Conservation (phyloP, 768 basidiomycete species). For the Kwoniella dejecticola region DNA sequence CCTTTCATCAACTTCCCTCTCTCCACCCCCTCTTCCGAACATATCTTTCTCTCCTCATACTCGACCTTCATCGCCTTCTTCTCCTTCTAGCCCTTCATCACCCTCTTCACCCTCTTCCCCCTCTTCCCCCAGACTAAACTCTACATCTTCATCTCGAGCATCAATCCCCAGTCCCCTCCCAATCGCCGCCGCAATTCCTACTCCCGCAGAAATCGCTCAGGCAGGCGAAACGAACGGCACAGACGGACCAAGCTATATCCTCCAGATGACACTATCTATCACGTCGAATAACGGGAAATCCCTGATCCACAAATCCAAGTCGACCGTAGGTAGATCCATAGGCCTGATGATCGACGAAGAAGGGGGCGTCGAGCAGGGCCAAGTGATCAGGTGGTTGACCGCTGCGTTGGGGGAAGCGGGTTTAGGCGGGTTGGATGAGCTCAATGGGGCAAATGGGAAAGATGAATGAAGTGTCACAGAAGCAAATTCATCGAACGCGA, state of each 20-base stretch:
- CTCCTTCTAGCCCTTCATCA: slow-evolving; percentile 13
- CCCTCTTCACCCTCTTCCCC: too few relatives aligned
- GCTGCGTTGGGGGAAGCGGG: slow-evolving; percentile 49
- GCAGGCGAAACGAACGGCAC: background rate
- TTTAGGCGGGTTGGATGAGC: slow-evolving; percentile 33
- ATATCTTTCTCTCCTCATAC: slow-evolving; percentile 64
- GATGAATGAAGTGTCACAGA: too few relatives aligned
- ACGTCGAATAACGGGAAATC: slow-evolving; percentile 82
- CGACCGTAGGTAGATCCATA: slow-evolving; percentile 64
- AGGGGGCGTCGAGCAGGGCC: slow-evolving; percentile 74
- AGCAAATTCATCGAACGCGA: too few relatives aligned
- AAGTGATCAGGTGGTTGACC: slow-evolving; percentile 77
- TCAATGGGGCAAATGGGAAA: too few relatives aligned
- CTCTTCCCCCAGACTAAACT: too few relatives aligned
- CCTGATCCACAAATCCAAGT: slow-evolving; percentile 68
- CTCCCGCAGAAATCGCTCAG: background rate
- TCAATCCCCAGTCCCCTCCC: too few relatives aligned
- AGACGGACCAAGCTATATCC: slow-evolving; percentile 36
- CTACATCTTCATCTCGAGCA: too few relatives aligned
- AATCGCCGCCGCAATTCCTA: too few relatives aligned
- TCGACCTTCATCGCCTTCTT: slow-evolving; percentile 39
- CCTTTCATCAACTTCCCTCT: slow-evolving; percentile 67
- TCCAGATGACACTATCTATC: slow-evolving; percentile 33
- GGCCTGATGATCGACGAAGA: slow-evolving; percentile 74
- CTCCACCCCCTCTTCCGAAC: slow-evolving; percentile 38